Conservation (phyloP, 2,329 filamentous ascomycete species). For the Metarhizium anisopliae region DNA sequence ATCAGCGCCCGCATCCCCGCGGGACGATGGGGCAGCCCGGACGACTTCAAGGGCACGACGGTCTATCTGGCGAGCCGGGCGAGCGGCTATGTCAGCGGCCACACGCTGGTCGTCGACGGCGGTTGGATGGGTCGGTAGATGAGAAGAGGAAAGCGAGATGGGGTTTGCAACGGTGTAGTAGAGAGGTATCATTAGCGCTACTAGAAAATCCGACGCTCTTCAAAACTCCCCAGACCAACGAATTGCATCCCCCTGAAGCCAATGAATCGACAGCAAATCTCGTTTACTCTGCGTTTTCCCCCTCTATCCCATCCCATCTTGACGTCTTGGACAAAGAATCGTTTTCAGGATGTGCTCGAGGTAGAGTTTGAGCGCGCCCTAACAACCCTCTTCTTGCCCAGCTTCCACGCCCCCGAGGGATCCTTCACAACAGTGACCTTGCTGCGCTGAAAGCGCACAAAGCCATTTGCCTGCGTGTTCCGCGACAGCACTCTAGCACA, state of each 20-base stretch:
- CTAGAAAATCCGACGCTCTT: too few relatives aligned
- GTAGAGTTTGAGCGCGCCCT: constrained; percentile 11
- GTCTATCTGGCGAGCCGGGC: constrained; percentile 70
- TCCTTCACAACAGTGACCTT: constrained; percentile 14
- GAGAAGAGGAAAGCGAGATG: background rate
- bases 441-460: constrained; percentile 14
- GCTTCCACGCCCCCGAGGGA: constrained; percentile 9
- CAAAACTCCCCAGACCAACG: too few relatives aligned
- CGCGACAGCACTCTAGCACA: constrained; percentile 4
- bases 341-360: background rate
- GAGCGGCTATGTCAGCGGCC: constrained; percentile 75
- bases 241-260: too few relatives aligned
- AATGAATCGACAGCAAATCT: too few relatives aligned
- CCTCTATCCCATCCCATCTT: too few relatives aligned
- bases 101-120: constrained; percentile 76
- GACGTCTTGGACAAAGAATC: too few relatives aligned
- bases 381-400: constrained; percentile 16
- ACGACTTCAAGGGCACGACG: constrained; percentile 79
- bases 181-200: too few relatives aligned
- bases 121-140: constrained; percentile 81
- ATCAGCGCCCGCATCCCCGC: constrained; percentile 78
- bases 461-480: constrained; percentile 4
- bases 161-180: too few relatives aligned
- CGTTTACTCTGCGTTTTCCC: too few relatives aligned
- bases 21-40: constrained; percentile 71